Evolutionary conservation across 2,329 filamentous ascomycete species (phyloP).

Genomic region (Trichophyton benhamiae): DNA sequence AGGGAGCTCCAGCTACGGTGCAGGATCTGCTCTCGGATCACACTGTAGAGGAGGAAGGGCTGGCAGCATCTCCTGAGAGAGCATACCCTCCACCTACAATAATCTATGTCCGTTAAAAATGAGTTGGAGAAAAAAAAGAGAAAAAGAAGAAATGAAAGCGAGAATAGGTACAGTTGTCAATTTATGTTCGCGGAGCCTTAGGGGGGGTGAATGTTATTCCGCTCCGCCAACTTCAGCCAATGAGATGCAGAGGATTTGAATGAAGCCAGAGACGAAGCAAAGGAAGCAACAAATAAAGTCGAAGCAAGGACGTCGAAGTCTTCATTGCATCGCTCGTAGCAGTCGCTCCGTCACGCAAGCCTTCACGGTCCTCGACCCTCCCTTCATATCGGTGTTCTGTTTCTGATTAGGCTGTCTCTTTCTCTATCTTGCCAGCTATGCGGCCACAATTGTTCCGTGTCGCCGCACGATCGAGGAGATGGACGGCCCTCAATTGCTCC

Average conservation of each 20-base stretch:
- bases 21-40: conserved; percentile 46
- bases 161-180: conserved; percentile 9
- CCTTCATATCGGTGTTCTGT: background rate
- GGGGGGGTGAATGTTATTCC: conserved; percentile 22
- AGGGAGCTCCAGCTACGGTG: conserved; percentile 55
- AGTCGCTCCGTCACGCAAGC: background rate
- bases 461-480: conserved; percentile 44
- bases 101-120: conserved; percentile 51
- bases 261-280: conserved; percentile 9
- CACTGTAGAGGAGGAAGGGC: conserved; percentile 50
- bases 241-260: conserved; percentile 28
- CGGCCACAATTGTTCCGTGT: conserved; percentile 53
- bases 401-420: conserved; percentile 11
- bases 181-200: conserved; percentile 1
- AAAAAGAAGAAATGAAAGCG: conserved; percentile 14
- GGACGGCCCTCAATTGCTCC: conserved; percentile 45
- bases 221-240: conserved; percentile 24
- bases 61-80: conserved; percentile 18
- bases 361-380: background rate
- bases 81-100: conserved; percentile 49
- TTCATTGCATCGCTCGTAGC: background rate
- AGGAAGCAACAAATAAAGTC: conserved; percentile 10
- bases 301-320: background rate
- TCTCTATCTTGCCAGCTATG: conserved; percentile 41
- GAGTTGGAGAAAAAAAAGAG: conserved; percentile 30